A percentile compares a stretch with the other conserved stretches of the same genome.
phyloP scores from a whole-genome alignment of 164 flowering plant genomes.

The Piper betle region DNA sequence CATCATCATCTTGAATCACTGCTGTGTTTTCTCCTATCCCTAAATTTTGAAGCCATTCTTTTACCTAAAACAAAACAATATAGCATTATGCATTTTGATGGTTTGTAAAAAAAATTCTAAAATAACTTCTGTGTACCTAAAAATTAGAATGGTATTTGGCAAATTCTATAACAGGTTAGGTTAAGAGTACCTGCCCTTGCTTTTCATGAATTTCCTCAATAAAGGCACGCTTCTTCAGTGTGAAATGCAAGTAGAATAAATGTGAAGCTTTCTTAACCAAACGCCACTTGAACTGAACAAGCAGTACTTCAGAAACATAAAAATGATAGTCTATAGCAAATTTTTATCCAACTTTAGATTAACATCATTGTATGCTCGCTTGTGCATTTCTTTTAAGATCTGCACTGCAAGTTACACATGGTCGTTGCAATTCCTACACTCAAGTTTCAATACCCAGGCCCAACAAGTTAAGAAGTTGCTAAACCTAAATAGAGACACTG shows the following conservation, averaged over 20 bases:
- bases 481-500: no score
- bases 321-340: not conserved
- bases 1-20: conserved; percentile 76
- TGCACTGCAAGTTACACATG: no score
- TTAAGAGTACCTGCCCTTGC: conserved; percentile 68
- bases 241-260: conserved; percentile 76
- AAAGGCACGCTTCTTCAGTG: conserved; percentile 78
- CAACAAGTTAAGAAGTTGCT: no score
- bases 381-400: no score
- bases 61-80: conserved; percentile 36
- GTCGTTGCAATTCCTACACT: no score
- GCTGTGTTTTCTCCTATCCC: conserved; percentile 85
- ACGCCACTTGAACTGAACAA: conserved; percentile 77
- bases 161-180: not conserved
- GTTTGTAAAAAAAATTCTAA: not conserved
- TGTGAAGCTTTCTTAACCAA: conserved; percentile 89
- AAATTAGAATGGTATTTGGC: no score
- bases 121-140: no score
- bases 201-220: conserved; percentile 92
- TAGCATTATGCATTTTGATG: no score
- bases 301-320: not conserved
- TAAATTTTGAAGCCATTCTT: conserved; percentile 97
- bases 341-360: no score
- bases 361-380: no score
- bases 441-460: no score